phyloP scores from a whole-genome alignment of 805 yeast genomes.

The Metschnikowia noctiluminum region DNA sequence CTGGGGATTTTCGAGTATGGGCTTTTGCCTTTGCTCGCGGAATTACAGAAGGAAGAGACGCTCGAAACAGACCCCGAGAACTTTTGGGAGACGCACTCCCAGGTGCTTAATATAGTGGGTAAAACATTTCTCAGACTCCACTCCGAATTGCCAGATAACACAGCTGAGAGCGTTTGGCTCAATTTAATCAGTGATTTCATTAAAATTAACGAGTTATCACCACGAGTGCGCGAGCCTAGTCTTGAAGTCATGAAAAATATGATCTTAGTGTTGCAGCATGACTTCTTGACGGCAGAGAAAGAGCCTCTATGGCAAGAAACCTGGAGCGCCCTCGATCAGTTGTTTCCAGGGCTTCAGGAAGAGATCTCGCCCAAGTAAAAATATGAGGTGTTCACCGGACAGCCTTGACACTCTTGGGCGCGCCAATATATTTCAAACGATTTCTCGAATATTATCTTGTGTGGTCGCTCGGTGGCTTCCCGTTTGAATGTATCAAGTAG shows the following conservation, averaged over 20 bases:
- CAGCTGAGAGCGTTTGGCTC: conserved; percentile 31
- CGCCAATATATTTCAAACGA: too few relatives aligned
- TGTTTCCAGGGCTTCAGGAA: conserved; percentile 27
- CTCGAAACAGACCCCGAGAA: conserved; percentile 57
- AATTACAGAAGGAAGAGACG: conserved; percentile 62
- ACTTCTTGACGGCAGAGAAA: conserved; percentile 21
- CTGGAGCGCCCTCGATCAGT: conserved; percentile 28
- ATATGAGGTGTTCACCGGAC: not conserved
- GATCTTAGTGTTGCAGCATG: conserved; percentile 36
- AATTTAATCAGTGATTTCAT: conserved; percentile 32
- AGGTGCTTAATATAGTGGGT: conserved; percentile 63
- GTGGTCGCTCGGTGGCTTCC: too few relatives aligned
- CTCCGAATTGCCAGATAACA: conserved; percentile 23
- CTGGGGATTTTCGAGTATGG: conserved; percentile 67
- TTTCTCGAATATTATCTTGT: too few relatives aligned
- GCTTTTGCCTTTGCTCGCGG: conserved; percentile 67
- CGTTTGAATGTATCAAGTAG: too few relatives aligned
- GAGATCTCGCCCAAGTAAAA: conserved; percentile 6
- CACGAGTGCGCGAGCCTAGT: conserved; percentile 30
- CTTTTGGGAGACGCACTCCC: conserved; percentile 62
- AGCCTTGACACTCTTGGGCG: too few relatives aligned
- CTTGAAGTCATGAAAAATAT: conserved; percentile 40
- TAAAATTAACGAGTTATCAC: conserved; percentile 23
- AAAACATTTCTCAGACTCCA: conserved; percentile 39
- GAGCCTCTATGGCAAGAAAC: conserved; percentile 30